phyloP scores from a whole-genome alignment of 768 basidiomycete species.

The Rhizopogon vinicolor region DNA sequence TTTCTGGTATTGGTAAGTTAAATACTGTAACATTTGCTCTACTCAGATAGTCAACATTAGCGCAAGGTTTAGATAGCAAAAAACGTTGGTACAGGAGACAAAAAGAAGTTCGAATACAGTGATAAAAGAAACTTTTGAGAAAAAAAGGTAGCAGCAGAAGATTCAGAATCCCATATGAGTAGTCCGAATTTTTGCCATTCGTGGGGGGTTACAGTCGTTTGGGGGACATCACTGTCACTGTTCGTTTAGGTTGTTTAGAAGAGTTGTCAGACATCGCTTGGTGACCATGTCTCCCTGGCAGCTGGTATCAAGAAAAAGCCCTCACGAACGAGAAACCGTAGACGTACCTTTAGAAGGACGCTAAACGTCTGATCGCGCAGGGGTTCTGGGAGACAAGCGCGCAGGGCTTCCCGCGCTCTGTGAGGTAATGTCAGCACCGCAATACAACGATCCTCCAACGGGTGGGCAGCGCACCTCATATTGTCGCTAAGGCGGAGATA shows the following conservation, averaged over 20 bases:
- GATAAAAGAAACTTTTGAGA: conserved; percentile 10
- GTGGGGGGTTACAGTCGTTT: background rate
- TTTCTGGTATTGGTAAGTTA: conserved; percentile 25
- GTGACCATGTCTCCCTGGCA: conserved; percentile 94
- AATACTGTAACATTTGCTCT: conserved; percentile 23
- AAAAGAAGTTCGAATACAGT: conserved; percentile 22
- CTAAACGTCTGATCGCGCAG: conserved; percentile 92
- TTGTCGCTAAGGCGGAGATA: conserved; percentile 96
- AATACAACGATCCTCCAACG: background rate
- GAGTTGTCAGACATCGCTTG: conserved; percentile 86
- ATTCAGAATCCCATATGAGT: background rate
- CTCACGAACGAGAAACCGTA: background rate
- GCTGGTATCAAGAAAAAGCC: conserved; percentile 9
- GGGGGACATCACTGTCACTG: conserved; percentile 40
- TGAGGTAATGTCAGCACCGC: conserved; percentile 6
- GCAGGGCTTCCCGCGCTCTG: conserved; percentile 92
- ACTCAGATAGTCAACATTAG: conserved; percentile 27
- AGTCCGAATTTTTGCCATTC: background rate
- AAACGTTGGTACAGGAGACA: conserved; percentile 22
- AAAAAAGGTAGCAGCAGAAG: background rate
- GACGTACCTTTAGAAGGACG: conserved; percentile 77
- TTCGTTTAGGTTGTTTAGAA: conserved; percentile 84
- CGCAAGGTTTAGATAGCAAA: conserved; percentile 23
- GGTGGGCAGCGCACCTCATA: conserved; percentile 55
- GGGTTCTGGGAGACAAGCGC: conserved; percentile 94